Evolutionary conservation across 495 filamentous ascomycete species (phyloP), one percentile per base, ranked within the genome.

Genomic region (Aspergillus cristatus): DNA sequence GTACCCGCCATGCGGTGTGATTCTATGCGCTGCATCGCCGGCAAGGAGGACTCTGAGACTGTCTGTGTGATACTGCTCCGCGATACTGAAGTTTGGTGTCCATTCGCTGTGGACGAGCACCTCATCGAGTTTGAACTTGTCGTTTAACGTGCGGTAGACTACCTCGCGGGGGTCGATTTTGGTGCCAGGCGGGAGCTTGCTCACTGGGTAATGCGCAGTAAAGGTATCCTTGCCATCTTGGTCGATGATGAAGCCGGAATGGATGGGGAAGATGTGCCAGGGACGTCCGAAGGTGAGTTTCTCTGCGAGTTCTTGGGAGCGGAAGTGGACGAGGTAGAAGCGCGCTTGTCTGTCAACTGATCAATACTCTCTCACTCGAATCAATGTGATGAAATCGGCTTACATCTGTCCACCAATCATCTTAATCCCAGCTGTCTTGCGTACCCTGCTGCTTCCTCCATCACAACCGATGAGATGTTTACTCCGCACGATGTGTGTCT

Each of bases 31-130:
- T 18, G 28, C 10, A 50, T 78, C 74, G 12, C 73, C 74, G 6
- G 65, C 71, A 1, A 78, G 51, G 25, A 78, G 68, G 3, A 78
- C 42, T 3, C 66, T 57, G 11, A 48, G 38, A 14, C 58, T 20
- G 11, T 14, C 12, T 18, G 17, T 16, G n/a, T 6, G 1, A 11
- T 47, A 57, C 2, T 17, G 13, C 6, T 45, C 14, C 7, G 59
- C 52, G 7, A 60, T 24, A 10, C 37, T 35, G 13, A 56, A n/a
- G 15, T 31, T 56, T 8, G 59, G 50, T 24, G 41, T 32, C 35
- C 39, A 62, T 3, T 36, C 38, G 11, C 28, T 39, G 12, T 15
- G 15, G 1, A 58, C 46, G 2, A 58, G 26, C 1, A 61, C 47
- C 31, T 58, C 42, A 28, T 58, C 57, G 18, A 60, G 38, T 25